These are phyloP conservation scores for Chernovozyma aurita DNA, from an alignment of 1,139 yeast species.

Conservation along the genomic window DNA sequence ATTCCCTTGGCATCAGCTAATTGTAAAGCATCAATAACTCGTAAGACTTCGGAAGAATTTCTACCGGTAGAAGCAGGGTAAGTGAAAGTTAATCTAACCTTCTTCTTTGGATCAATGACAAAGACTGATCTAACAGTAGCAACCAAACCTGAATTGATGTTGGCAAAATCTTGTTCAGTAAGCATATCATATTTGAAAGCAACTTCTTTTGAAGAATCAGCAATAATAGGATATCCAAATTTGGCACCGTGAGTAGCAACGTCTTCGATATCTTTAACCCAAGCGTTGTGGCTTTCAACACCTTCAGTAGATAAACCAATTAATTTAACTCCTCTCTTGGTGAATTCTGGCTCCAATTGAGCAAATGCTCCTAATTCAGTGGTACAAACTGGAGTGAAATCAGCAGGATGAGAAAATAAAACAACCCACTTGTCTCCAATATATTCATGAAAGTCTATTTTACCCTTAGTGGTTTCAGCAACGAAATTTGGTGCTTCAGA, in stretches of 20 bases:
- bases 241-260: conserved; percentile 51
- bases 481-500: conserved; percentile 74
- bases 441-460: conserved; percentile 71
- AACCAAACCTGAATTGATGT: conserved; percentile 63
- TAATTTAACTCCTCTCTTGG: conserved; percentile 70
- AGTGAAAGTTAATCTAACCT: conserved; percentile 64
- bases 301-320: conserved; percentile 77
- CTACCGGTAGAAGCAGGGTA: conserved; percentile 88
- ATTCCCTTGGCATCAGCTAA: conserved; percentile 66
- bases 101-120: conserved; percentile 76
- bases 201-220: conserved; percentile 69
- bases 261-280: conserved; percentile 84
- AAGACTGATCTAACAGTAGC: conserved; percentile 81
- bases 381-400: conserved; percentile 86
- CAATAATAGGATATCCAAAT: conserved; percentile 73
- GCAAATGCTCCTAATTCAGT: conserved; percentile 89
- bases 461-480: conserved; percentile 71
- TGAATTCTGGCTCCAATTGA: conserved; percentile 75
- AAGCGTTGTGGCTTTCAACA: conserved; percentile 63
- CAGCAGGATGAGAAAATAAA: conserved; percentile 83
- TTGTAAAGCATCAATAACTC: conserved; percentile 79
- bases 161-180: conserved; percentile 80
- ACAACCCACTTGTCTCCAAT: conserved; percentile 75
- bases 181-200: conserved; percentile 75
- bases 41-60: conserved; percentile 81